These are phyloP conservation scores for Oryza glaberrima DNA, from an alignment of 176 grass and related monocot genomes.

Conservation along the genomic window DNA sequence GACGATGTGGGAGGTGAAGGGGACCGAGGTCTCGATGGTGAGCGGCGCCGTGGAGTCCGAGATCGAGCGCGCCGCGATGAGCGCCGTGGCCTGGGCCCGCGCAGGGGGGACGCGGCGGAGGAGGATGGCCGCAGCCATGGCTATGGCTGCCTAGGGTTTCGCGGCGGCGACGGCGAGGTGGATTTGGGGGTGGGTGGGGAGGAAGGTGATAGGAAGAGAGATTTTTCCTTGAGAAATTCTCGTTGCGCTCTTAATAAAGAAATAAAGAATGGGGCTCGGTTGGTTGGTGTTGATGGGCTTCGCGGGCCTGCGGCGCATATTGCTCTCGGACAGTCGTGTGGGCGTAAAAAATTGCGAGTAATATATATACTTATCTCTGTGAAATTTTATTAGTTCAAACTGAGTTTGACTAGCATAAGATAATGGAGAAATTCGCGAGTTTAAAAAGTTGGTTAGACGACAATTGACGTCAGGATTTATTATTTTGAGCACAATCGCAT, in stretches of 20 bases:
- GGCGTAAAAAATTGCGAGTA: not conserved
- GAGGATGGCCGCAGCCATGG: slow-evolving; percentile 52
- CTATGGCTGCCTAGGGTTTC: slow-evolving; percentile 46
- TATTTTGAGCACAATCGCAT: slow-evolving; percentile 2
- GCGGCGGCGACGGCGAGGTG: not conserved
- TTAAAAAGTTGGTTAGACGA: slow-evolving; percentile 16
- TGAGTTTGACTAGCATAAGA: slow-evolving; percentile 9
- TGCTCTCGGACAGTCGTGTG: not conserved
- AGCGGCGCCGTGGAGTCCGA: slow-evolving; percentile 56
- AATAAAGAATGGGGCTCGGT: not conserved
- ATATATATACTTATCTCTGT: not conserved
- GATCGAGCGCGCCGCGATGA: slow-evolving; percentile 43
- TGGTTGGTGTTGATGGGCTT: slow-evolving; percentile 13
- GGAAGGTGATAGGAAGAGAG: slow-evolving; percentile 32
- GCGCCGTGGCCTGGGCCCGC: slow-evolving; percentile 6
- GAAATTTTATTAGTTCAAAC: not conserved
- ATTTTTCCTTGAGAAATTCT: slow-evolving; percentile 34
- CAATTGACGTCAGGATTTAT: not conserved
- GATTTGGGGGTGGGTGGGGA: not conserved
- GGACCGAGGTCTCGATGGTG: slow-evolving; percentile 89
- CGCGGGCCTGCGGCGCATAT: slow-evolving; percentile 40
- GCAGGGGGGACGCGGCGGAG: slow-evolving; percentile 55
- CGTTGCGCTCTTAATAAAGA: slow-evolving; percentile 18
- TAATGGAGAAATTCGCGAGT: not conserved
- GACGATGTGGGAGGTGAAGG: slow-evolving; percentile 89